Percentiles rank a stretch among this genome's conserved stretches.
These are phyloP conservation scores for Circinella umbellata DNA, from an alignment of 371 early-diverging fungal genomes.

Conservation along the genomic window DNA sequence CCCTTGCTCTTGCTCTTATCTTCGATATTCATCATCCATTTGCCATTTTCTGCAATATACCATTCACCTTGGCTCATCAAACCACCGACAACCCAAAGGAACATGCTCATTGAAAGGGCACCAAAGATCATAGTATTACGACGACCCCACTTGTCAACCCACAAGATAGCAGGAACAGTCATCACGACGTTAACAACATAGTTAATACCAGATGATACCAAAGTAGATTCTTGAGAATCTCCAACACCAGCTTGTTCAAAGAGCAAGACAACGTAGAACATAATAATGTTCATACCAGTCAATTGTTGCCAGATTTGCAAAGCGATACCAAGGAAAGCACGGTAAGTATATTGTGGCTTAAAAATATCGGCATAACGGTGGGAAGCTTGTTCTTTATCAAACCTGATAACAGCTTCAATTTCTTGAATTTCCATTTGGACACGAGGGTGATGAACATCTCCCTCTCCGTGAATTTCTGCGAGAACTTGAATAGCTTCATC, in stretches of 20 bases:
- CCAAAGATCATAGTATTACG: slow-evolving; percentile 54
- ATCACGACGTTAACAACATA: slow-evolving; percentile 69
- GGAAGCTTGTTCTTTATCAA: slow-evolving; percentile 69
- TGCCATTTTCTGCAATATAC: slow-evolving; percentile 23
- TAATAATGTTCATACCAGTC: slow-evolving; percentile 78
- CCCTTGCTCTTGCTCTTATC: slow-evolving; percentile 23
- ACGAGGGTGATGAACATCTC: slow-evolving; percentile 52
- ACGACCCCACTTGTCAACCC: slow-evolving; percentile 72
- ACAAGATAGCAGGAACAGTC: slow-evolving; percentile 75
- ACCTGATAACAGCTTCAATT: slow-evolving; percentile 68
- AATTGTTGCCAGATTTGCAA: slow-evolving; percentile 76
- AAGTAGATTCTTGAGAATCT: slow-evolving; percentile 39
- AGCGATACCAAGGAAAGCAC: slow-evolving; percentile 65
- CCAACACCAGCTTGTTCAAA: slow-evolving; percentile 68
- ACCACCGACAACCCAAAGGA: slow-evolving; percentile 43
- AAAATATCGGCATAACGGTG: slow-evolving; percentile 75
- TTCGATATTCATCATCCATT: slow-evolving; percentile 19
- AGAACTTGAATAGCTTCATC: slow-evolving; percentile 75
- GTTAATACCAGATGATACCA: slow-evolving; percentile 65
- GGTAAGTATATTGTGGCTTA: slow-evolving; percentile 56
- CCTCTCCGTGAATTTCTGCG: slow-evolving; percentile 70
- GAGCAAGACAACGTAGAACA: slow-evolving; percentile 74
- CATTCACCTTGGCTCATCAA: slow-evolving; percentile 38
- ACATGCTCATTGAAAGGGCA: slow-evolving; percentile 30
- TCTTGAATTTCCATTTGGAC: slow-evolving; percentile 62